Conservation (phyloP, 345 rosid species). For the Limnanthes douglasii region DNA sequence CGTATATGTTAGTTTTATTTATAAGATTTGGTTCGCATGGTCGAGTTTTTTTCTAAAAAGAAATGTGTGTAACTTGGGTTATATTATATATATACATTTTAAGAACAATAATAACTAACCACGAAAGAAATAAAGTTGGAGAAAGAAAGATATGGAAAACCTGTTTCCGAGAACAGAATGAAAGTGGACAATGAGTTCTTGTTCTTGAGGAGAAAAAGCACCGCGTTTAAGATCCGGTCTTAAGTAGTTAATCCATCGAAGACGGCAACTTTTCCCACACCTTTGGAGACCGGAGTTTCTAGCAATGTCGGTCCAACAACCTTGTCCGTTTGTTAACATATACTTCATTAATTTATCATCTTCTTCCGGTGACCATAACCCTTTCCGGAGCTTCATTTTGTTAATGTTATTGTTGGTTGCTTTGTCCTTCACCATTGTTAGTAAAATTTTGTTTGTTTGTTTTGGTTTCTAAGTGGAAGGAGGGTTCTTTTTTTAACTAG, state of each 20-base stretch:
- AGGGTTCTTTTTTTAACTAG: constrained; percentile 12
- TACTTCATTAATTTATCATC: constrained; percentile 61
- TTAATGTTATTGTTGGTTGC: too few relatives aligned
- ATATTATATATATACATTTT: too few relatives aligned
- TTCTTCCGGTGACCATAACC: constrained; percentile 79
- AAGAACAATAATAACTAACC: too few relatives aligned
- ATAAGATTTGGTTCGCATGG: too few relatives aligned
- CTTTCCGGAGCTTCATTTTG: constrained; percentile 49
- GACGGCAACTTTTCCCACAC: constrained; percentile 77
- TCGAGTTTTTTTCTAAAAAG: too few relatives aligned
- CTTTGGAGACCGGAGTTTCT: constrained; percentile 60
- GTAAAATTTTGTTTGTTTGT: constrained; percentile 40
- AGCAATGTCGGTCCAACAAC: constrained; percentile 77
- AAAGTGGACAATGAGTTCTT: constrained; percentile 48
- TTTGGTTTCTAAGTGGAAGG: constrained; percentile 7
- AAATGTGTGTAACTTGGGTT: too few relatives aligned
- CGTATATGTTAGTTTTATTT: too few relatives aligned
- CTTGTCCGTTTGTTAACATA: constrained; percentile 61
- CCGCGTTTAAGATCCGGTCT: constrained; percentile 83
- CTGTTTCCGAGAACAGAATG: constrained; percentile 73
- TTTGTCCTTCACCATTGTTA: constrained; percentile 7
- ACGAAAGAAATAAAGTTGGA: too few relatives aligned
- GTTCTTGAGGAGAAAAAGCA: constrained; percentile 61
- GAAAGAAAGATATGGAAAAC: constrained; percentile 17
- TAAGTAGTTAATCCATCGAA: constrained; percentile 69